phyloP scores from a whole-genome alignment of 202 grass and related monocot species.

The Elaeis oleifera region DNA sequence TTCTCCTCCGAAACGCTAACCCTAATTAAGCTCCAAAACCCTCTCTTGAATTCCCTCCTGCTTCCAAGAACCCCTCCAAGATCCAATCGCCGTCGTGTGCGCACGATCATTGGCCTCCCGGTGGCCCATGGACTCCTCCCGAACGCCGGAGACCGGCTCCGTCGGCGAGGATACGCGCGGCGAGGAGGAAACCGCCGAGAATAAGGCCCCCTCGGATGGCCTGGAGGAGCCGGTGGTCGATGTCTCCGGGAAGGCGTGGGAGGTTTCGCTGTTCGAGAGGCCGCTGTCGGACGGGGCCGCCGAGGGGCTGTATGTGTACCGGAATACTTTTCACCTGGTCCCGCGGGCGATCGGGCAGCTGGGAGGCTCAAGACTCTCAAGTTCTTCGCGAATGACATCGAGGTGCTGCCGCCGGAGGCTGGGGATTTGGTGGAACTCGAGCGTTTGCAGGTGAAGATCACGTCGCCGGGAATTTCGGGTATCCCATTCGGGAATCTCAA shows the following conservation, averaged over 20 bases:
- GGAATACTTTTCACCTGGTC: constrained; percentile 63
- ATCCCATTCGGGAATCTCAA: constrained; percentile 51
- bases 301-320: constrained; percentile 69
- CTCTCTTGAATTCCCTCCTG: too few relatives aligned
- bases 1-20: too few relatives aligned
- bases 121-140: constrained; percentile 19
- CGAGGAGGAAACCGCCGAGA: constrained; percentile 6
- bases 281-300: constrained; percentile 19
- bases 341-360: constrained; percentile 50
- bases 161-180: constrained; percentile 27
- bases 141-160: constrained; percentile 14
- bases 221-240: constrained; percentile 32
- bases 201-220: not conserved
- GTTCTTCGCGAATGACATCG: constrained; percentile 90
- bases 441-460: constrained; percentile 79
- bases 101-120: constrained; percentile 5
- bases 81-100: constrained; percentile 14
- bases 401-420: constrained; percentile 72
- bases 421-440: constrained; percentile 59
- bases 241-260: constrained; percentile 69
- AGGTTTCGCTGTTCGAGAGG: constrained; percentile 49
- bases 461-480: constrained; percentile 56
- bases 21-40: too few relatives aligned
- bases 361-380: constrained; percentile 62
- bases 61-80: constrained; percentile 13